A percentile compares a stretch with the other conserved stretches of the same genome.
These are phyloP conservation scores for Toxicodendron radicans DNA, from an alignment of 345 rosid species.

Conservation along the genomic window DNA sequence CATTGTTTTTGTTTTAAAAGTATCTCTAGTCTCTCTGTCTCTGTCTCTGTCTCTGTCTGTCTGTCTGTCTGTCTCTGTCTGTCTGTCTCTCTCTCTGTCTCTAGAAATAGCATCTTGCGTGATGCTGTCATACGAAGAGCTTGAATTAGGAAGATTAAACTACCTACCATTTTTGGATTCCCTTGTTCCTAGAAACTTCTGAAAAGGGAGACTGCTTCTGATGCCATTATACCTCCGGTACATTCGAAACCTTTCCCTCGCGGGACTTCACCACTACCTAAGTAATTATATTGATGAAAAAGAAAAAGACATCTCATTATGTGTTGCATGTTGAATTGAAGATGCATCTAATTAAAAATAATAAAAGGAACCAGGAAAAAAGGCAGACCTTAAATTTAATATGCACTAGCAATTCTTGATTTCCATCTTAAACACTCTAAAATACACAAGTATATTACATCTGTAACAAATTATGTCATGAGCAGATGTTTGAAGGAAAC, in stretches of 20 bases:
- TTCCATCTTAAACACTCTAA: neutral
- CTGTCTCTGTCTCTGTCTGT: no score
- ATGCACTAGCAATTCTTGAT: no score
- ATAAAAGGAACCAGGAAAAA: neutral
- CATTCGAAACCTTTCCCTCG: constrained; percentile 51
- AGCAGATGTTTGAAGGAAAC: no score
- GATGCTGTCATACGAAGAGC: neutral
- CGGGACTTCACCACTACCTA: constrained; percentile 31
- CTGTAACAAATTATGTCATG: no score
- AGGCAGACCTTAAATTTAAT: no score
- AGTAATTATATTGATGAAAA: neutral
- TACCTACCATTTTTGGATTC: constrained; percentile 78
- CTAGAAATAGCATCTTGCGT: neutral
- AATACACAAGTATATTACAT: neutral
- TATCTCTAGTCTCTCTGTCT: no score
- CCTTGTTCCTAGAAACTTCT: constrained; percentile 82
- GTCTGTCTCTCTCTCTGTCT: neutral
- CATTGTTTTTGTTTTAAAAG: no score
- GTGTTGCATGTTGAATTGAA: no score
- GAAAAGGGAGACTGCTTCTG: constrained; percentile 66
- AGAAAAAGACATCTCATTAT: constrained; percentile 2
- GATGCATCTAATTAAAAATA: neutral
- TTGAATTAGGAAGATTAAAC: neutral
- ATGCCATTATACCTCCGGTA: constrained; percentile 75
- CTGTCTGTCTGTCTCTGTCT: no score